Evolutionary conservation across 768 basidiomycete species (phyloP), one percentile per base, ranked within the genome.

Genomic region (Daedaleopsis sinensis): DNA sequence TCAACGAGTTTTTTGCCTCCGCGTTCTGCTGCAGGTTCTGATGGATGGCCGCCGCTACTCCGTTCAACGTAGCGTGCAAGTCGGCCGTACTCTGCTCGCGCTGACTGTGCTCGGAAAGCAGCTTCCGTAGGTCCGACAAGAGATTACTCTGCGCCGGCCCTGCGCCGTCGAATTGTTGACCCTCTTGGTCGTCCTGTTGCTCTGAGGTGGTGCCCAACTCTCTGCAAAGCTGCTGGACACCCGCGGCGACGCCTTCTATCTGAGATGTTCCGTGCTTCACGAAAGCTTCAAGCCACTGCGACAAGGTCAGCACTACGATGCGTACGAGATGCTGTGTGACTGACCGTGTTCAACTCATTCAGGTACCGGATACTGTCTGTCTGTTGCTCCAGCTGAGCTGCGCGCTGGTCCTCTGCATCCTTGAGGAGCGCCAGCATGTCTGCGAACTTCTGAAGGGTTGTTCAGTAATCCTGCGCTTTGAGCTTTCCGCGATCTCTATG

Each of bases 261-360:
- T 93, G 90, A 15, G 83, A 81, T 0, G 86, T 87, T n/a, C 89
- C 87, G 47, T 87, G 86, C 43, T 85, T 86, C 42, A 93, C 90
- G 71, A 94, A 93, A 3, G 85, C 77, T 66, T 94, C 93, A 44
- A 95, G 81, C 93, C 93, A 95, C 85, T 90, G 37, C 51, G 67
- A 66, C 46, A 67, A 67, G 36, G 59, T 16, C 12, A 59, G 48
- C 36, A 15, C 32, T 1, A 42, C 18, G 19, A 11, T 49, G 19
- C 2, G 21, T 8, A 21, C 15, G n/a, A 19, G 7, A 8, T 27
- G 12, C 2, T 37, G 21, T 47, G 24, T 52, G 27, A 72, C 83
- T 60, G 62, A 88, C 90, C 58, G 78, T 77, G 68, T 92, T 92
- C 39, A 93, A 79, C 68, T 92, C 89, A 63, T 89, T 89, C 37